phyloP scores from a whole-genome alignment of 768 basidiomycete species.

The Pleurotus djamor region DNA sequence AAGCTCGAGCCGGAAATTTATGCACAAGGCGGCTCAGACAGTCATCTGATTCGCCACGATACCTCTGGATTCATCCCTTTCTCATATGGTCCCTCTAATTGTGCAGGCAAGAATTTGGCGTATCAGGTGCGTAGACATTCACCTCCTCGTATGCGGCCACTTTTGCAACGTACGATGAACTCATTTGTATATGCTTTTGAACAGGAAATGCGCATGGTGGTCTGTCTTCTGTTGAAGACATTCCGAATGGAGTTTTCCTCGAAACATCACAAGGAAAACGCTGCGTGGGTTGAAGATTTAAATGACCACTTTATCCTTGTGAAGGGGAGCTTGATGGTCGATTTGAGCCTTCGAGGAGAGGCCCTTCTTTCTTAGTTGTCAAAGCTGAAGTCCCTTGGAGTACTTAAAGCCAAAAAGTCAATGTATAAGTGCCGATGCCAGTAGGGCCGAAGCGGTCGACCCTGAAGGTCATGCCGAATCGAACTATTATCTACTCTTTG shows the following conservation, averaged over 20 bases:
- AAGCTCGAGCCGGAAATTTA: slow-evolving; percentile 27
- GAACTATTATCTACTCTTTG: too few species aligned
- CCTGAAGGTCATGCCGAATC: too few species aligned
- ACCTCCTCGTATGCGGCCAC: neutral
- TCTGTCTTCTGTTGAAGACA: slow-evolving; percentile 33
- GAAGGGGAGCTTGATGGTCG: slow-evolving; percentile 28
- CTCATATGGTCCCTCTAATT: slow-evolving; percentile 40
- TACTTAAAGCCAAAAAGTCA: too few species aligned
- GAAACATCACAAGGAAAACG: slow-evolving; percentile 10
- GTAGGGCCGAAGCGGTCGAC: too few species aligned
- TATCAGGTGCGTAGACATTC: slow-evolving; percentile 15
- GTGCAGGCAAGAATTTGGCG: slow-evolving; percentile 42
- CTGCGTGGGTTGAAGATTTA: slow-evolving; percentile 31
- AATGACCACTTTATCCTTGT: slow-evolving; percentile 34
- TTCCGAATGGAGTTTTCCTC: slow-evolving; percentile 31
- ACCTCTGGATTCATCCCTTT: slow-evolving; percentile 40
- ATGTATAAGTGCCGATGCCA: too few species aligned
- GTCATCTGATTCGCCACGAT: slow-evolving; percentile 20
- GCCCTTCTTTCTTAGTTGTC: neutral
- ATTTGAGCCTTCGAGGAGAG: slow-evolving; percentile 19
- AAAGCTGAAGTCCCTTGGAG: too few species aligned
- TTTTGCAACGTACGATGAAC: too few species aligned
- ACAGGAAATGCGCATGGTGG: slow-evolving; percentile 35
- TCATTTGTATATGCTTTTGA: neutral
- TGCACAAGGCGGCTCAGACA: slow-evolving; percentile 16